These are phyloP conservation scores for Hyphopichia buzzinii DNA, from an alignment of 1,139 yeast species.

Conservation along the genomic window DNA sequence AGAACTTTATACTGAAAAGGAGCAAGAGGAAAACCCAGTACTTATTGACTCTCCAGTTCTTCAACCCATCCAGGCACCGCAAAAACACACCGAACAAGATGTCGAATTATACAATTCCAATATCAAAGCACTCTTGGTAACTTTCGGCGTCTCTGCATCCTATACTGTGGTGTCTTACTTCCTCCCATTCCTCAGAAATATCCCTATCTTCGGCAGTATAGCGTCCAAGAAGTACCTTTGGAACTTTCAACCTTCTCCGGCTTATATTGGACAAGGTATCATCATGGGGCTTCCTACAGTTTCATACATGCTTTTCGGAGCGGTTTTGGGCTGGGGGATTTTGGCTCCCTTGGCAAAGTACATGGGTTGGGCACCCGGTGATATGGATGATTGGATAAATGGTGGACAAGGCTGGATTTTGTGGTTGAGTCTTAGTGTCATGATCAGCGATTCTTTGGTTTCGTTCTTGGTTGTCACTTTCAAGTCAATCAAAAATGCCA, in stretches of 20 bases:
- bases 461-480: constrained; percentile 67
- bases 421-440: constrained; percentile 89
- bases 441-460: constrained; percentile 89
- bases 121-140: constrained; percentile 51
- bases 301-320: constrained; percentile 86
- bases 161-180: constrained; percentile 75
- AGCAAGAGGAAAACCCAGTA: background rate
- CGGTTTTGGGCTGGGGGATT: constrained; percentile 87
- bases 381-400: constrained; percentile 84
- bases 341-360: constrained; percentile 75
- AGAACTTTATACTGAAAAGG: constrained; percentile 45
- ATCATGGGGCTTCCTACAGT: constrained; percentile 96
- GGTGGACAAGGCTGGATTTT: constrained; percentile 98
- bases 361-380: constrained; percentile 86
- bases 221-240: constrained; percentile 73
- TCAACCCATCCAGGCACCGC: background rate
- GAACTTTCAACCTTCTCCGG: constrained; percentile 95
- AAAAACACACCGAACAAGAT: constrained; percentile 2
- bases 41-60: constrained; percentile 1
- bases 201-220: constrained; percentile 73
- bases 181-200: constrained; percentile 59
- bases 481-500: constrained; percentile 31
- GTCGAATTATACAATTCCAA: constrained; percentile 46
- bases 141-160: constrained; percentile 67
- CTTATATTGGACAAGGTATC: constrained; percentile 95